phyloP scores from a whole-genome alignment of 73 alveolate genomes.

The Diophrys sp. region DNA sequence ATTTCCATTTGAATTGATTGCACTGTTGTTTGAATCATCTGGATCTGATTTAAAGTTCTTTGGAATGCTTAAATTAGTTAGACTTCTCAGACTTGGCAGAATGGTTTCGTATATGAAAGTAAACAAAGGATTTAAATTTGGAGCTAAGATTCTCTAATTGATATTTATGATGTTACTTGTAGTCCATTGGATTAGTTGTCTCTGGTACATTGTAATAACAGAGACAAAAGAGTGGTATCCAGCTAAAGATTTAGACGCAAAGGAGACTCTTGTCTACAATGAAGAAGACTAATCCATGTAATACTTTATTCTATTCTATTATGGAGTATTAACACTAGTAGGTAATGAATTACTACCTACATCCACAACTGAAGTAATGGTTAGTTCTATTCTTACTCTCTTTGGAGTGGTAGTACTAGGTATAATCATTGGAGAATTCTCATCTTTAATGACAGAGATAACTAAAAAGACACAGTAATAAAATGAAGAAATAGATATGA shows the following conservation, averaged over 20 bases:
- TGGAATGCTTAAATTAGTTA: constrained; percentile 48
- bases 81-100: constrained; percentile 61
- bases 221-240: constrained; percentile 44
- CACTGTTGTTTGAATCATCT: constrained; percentile 1
- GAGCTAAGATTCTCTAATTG: constrained; percentile 31
- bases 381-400: constrained; percentile 6
- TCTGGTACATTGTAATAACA: constrained; percentile 49
- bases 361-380: constrained; percentile 19
- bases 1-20: constrained; percentile 43
- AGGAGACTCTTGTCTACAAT: constrained; percentile 4
- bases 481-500: constrained; percentile 46
- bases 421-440: constrained; percentile 49
- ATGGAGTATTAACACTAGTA: constrained; percentile 39
- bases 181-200: constrained; percentile 64
- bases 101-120: constrained; percentile 38
- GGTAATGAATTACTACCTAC: constrained; percentile 61
- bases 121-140: constrained; percentile 36
- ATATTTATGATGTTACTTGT: constrained; percentile 34
- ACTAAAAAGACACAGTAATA: constrained; percentile 3
- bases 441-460: constrained; percentile 33
- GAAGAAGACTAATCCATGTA: constrained; percentile 10
- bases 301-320: constrained; percentile 25
- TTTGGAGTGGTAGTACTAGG: constrained; percentile 32
- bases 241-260: constrained; percentile 19
- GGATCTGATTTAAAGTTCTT: constrained; percentile 22